Conservation (phyloP, 2,329 filamentous ascomycete species). For the Macrophomina pseudophaseolina region DNA sequence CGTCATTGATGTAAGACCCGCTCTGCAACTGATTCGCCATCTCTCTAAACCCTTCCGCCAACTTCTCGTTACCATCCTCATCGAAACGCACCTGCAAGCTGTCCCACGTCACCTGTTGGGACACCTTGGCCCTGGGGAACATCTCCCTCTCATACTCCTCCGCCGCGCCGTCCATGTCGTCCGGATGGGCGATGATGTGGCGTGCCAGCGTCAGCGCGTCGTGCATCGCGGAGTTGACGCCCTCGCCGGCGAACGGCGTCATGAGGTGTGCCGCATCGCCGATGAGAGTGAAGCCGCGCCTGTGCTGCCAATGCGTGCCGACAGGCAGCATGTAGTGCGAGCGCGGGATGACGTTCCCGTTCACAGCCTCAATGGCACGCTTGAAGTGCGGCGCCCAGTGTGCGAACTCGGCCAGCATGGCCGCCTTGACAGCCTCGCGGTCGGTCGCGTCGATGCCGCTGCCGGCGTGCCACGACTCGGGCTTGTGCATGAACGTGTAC, state of each 20-base stretch:
- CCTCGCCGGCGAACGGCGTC: conserved; percentile 64
- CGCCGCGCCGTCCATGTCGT: conserved; percentile 36
- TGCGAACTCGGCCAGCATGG: conserved; percentile 42
- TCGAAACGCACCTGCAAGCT: conserved; percentile 7
- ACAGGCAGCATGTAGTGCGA: conserved; percentile 61
- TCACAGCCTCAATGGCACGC: conserved; percentile 30
- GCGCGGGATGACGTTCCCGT: conserved; percentile 25
- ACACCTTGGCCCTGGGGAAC: conserved; percentile 36
- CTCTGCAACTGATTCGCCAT: not conserved
- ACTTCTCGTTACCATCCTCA: not conserved
- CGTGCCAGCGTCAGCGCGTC: conserved; percentile 58
- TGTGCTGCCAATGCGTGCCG: conserved; percentile 54
- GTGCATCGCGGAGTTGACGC: conserved; percentile 63
- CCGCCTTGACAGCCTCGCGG: conserved; percentile 41
- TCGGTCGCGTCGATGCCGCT: no score
- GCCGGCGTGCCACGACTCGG: conserved; percentile 48
- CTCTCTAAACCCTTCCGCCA: not conserved
- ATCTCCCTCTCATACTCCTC: conserved; percentile 28
- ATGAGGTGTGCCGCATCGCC: conserved; percentile 67
- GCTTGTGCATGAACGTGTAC: conserved; percentile 43
- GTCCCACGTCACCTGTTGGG: conserved; percentile 40
- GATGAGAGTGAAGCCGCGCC: conserved; percentile 59
- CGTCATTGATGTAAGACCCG: not conserved
- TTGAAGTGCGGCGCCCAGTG: conserved; percentile 30
- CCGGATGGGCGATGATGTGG: not conserved